Conservation (phyloP, 2,329 filamentous ascomycete species). For the Pseudocercospora vitis region DNA sequence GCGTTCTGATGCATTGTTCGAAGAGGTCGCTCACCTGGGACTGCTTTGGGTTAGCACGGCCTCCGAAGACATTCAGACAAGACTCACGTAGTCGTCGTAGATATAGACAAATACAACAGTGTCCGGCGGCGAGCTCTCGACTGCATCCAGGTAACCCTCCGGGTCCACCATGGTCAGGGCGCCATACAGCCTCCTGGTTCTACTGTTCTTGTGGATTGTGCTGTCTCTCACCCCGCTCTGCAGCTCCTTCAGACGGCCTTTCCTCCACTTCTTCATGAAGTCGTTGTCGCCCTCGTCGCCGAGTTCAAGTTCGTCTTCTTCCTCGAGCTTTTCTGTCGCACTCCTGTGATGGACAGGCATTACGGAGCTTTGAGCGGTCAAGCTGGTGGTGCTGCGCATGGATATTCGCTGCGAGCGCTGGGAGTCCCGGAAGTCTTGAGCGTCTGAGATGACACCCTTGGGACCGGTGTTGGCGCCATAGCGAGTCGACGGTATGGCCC, state of each 20-base stretch:
- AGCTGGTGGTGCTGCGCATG: slow-evolving; percentile 27
- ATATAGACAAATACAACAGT: slow-evolving; percentile 91
- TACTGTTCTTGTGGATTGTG: slow-evolving; percentile 50
- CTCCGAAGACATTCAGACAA: no score
- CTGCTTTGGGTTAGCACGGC: slow-evolving; percentile 47
- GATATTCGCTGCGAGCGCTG: slow-evolving; percentile 32
- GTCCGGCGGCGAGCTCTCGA: slow-evolving; percentile 81
- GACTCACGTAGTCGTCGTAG: slow-evolving; percentile 77
- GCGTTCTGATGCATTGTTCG: slow-evolving; percentile 71
- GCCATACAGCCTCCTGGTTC: slow-evolving; percentile 70
- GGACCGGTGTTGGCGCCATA: slow-evolving; percentile 73
- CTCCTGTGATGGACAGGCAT: slow-evolving; percentile 18
- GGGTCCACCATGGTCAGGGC: slow-evolving; percentile 82
- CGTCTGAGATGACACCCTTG: slow-evolving; percentile 84
- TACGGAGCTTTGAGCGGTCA: slow-evolving; percentile 21
- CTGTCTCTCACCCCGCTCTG: slow-evolving; percentile 61
- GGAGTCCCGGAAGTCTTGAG: slow-evolving; percentile 64
- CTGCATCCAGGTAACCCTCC: slow-evolving; percentile 88
- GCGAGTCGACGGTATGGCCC: slow-evolving; percentile 60
- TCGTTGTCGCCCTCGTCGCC: slow-evolving; percentile 70
- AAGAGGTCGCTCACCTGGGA: slow-evolving; percentile 76
- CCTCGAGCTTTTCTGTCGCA: slow-evolving; percentile 28
- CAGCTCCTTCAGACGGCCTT: slow-evolving; percentile 75
- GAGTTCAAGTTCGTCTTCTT: slow-evolving; percentile 53
- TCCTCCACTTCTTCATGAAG: slow-evolving; percentile 84